Evolutionary conservation across 1,139 yeast genomes (phyloP).

Genomic region (Geotrichum bryndzae): DNA sequence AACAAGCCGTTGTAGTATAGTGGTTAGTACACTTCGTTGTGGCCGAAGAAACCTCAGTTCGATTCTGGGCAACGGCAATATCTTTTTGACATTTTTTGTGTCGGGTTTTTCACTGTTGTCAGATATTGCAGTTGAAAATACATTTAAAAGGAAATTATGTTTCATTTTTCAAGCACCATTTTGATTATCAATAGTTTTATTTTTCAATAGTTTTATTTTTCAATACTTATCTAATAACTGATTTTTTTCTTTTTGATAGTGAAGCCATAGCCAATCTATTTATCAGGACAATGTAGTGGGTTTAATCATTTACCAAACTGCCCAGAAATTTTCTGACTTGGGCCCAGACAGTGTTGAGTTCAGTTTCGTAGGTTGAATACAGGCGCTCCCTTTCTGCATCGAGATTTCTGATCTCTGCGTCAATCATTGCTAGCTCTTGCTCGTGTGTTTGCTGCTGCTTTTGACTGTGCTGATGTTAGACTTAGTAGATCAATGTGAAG

Average conservation of each 20-base stretch:
- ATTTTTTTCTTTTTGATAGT: too few species aligned
- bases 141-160: too few species aligned
- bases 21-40: slow-evolving; percentile 21
- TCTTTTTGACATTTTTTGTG: neutral
- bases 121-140: too few species aligned
- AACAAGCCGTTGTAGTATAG: slow-evolving; percentile 20
- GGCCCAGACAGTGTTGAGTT: neutral
- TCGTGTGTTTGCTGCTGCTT: neutral
- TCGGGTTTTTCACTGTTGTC: neutral
- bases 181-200: too few species aligned
- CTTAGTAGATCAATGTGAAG: neutral
- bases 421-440: neutral
- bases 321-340: neutral
- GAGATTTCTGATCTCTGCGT: neutral
- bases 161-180: too few species aligned
- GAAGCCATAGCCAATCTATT: neutral
- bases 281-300: neutral
- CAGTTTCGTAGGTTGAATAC: neutral
- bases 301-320: neutral
- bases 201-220: too few species aligned
- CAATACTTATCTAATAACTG: too few species aligned
- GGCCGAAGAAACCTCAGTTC: slow-evolving; percentile 23
- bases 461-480: neutral
- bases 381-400: neutral
- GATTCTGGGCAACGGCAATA: slow-evolving; percentile 22